Evolutionary conservation across 2,329 filamentous ascomycete species (phyloP).

Genomic region (Aureobasidium sp.): DNA sequence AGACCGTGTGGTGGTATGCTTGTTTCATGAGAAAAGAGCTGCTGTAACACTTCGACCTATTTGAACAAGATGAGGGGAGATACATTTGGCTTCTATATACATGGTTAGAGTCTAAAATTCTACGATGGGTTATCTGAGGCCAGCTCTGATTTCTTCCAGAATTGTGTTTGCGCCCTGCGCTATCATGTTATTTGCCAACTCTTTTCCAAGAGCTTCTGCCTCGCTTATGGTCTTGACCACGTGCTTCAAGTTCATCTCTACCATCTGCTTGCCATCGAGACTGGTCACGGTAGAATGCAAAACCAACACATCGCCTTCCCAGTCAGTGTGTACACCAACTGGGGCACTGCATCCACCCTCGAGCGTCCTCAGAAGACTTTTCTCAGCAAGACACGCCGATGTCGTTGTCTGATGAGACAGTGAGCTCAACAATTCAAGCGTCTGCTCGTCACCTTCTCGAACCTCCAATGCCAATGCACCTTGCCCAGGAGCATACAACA

Average conservation of each 20-base stretch:
- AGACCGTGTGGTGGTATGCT: not conserved
- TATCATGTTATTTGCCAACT: constrained; percentile 61
- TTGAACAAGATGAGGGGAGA: not conserved
- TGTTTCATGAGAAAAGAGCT: constrained; percentile 2
- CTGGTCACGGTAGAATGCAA: constrained; percentile 71
- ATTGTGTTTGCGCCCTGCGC: constrained; percentile 70
- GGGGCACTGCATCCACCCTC: constrained; percentile 92
- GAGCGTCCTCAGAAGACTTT: constrained; percentile 72
- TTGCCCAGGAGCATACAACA: constrained; percentile 84
- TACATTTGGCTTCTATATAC: not conserved
- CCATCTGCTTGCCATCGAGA: constrained; percentile 63
- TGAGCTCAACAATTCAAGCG: constrained; percentile 50
- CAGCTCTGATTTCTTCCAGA: constrained; percentile 46
- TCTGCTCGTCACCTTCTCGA: constrained; percentile 56
- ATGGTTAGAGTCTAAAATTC: not conserved
- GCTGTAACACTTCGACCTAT: not conserved
- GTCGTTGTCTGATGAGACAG: constrained; percentile 57
- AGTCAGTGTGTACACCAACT: constrained; percentile 65
- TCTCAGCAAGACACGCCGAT: constrained; percentile 65
- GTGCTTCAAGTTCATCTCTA: constrained; percentile 52
- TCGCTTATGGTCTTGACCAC: constrained; percentile 50
- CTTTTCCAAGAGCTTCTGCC: constrained; percentile 65
- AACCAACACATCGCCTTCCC: constrained; percentile 47
- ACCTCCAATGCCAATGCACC: constrained; percentile 80
- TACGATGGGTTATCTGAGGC: not conserved